Conservation (phyloP, 805 yeast species). For the Kodamaea lidongshanica region DNA sequence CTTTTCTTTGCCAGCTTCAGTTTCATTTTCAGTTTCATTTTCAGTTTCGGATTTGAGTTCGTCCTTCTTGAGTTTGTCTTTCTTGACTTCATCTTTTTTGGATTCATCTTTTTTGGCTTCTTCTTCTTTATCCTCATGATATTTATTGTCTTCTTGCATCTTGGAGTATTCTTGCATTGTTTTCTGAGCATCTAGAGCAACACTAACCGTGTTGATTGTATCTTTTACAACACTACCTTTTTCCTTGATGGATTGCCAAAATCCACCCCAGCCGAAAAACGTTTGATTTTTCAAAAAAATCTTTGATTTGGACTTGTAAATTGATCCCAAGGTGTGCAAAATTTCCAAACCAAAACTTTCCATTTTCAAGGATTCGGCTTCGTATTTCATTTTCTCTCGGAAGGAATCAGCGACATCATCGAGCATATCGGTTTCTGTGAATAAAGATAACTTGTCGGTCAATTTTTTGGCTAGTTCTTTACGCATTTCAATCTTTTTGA, state of each 20-base stretch:
- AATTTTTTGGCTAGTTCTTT: slow-evolving; percentile 57
- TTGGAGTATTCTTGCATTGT: slow-evolving; percentile 69
- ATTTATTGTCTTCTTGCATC: slow-evolving; percentile 53
- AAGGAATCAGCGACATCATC: slow-evolving; percentile 45
- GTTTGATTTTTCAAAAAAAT: slow-evolving; percentile 61
- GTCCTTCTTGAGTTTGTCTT: slow-evolving; percentile 7
- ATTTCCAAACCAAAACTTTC: slow-evolving; percentile 84
- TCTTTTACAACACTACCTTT: slow-evolving; percentile 70
- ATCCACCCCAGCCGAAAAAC: slow-evolving; percentile 61
- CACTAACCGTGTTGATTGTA: slow-evolving; percentile 61
- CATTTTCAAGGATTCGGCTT: slow-evolving; percentile 76
- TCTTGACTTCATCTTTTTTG: slow-evolving; percentile 13
- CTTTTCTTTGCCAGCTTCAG: slow-evolving; percentile 7
- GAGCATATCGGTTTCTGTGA: slow-evolving; percentile 39
- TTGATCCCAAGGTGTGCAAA: slow-evolving; percentile 66
- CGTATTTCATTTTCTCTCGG: slow-evolving; percentile 59
- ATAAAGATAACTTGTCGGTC: slow-evolving; percentile 37
- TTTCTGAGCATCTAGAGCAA: slow-evolving; percentile 73
- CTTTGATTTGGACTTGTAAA: slow-evolving; percentile 59
- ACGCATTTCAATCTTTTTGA: slow-evolving; percentile 60
- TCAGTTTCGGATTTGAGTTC: slow-evolving; percentile 5
- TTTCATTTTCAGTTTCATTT: slow-evolving; percentile 6
- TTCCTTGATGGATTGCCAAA: slow-evolving; percentile 63
- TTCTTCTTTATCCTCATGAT: slow-evolving; percentile 34
- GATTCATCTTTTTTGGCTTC: slow-evolving; percentile 14